These are phyloP conservation scores for Penicillium bialowiezense DNA, from an alignment of 495 filamentous ascomycete genomes.

Conservation along the genomic window DNA sequence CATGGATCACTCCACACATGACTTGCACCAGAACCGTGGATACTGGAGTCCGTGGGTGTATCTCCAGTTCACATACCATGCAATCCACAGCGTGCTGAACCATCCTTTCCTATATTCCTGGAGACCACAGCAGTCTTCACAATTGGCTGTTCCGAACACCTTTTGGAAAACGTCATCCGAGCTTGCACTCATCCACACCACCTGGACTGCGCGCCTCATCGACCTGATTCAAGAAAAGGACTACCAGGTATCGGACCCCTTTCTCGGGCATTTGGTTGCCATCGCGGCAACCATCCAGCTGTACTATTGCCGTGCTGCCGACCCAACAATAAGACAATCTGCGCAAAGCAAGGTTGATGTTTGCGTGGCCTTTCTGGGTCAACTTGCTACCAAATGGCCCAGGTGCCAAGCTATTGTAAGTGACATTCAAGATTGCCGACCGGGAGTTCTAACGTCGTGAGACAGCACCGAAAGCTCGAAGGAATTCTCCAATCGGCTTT, in stretches of 20 bases:
- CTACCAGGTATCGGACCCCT: conserved; percentile 38
- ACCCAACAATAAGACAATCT: conserved; percentile 35
- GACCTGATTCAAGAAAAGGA: conserved; percentile 42
- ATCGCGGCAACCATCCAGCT: conserved; percentile 42
- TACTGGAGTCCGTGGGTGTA: conserved; percentile 46
- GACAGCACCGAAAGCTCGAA: no score
- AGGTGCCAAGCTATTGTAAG: conserved; percentile 19
- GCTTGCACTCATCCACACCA: conserved; percentile 40
- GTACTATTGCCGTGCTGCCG: conserved; percentile 42
- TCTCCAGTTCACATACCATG: conserved; percentile 44
- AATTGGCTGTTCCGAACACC: conserved; percentile 41
- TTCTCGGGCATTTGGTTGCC: conserved; percentile 36
- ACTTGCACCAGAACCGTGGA: conserved; percentile 30
- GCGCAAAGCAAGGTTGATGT: conserved; percentile 36
- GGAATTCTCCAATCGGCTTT: no score
- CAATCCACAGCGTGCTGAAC: conserved; percentile 40
- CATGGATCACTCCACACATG: conserved; percentile 35
- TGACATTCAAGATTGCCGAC: no score
- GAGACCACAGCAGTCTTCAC: conserved; percentile 40
- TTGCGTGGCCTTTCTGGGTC: conserved; percentile 33
- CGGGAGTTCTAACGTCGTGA: no score
- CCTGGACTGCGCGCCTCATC: conserved; percentile 43
- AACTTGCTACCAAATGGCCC: conserved; percentile 30
- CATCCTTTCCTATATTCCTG: conserved; percentile 46
- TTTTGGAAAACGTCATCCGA: conserved; percentile 45